These are phyloP conservation scores for Globisporangium emineosum DNA, from an alignment of 352 stramenopile genomes.

Conservation along the genomic window DNA sequence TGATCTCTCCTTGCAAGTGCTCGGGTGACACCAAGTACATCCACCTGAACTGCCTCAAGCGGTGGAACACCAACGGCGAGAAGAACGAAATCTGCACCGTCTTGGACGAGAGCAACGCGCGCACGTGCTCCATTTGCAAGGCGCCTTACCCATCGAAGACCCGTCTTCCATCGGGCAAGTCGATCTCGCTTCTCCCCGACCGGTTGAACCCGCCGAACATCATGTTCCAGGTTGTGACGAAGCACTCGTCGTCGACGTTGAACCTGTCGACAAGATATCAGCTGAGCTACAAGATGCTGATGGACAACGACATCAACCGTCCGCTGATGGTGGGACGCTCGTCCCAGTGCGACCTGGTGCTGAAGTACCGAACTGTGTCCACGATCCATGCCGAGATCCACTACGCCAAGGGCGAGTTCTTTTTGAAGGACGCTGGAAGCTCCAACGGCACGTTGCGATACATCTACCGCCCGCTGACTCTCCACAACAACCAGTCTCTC, in stretches of 20 bases:
- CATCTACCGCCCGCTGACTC: constrained; percentile 90
- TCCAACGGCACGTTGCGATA: constrained; percentile 94
- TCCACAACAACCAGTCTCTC: constrained; percentile 87
- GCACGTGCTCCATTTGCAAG: constrained; percentile 87
- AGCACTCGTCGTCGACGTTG: constrained; percentile 81
- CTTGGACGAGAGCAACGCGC: constrained; percentile 78
- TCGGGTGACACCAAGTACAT: constrained; percentile 95
- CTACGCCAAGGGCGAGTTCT: constrained; percentile 92
- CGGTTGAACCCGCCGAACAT: constrained; percentile 74
- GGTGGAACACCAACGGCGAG: constrained; percentile 92
- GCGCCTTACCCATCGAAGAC: constrained; percentile 81
- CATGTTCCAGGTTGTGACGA: constrained; percentile 88
- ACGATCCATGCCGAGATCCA: constrained; percentile 93
- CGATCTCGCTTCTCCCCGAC: constrained; percentile 74
- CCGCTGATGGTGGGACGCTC: constrained; percentile 91
- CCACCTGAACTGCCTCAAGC: constrained; percentile 93
- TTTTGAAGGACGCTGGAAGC: constrained; percentile 92
- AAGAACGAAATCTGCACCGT: constrained; percentile 89
- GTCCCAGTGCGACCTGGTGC: constrained; percentile 92
- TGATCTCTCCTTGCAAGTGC: constrained; percentile 95
- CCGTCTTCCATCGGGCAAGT: constrained; percentile 62
- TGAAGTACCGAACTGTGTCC: constrained; percentile 95
- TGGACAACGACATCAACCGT: constrained; percentile 90
- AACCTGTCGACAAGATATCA: constrained; percentile 86
- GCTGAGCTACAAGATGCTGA: constrained; percentile 89